Evolutionary conservation across 2,329 filamentous ascomycete genomes (phyloP), one percentile per base, ranked within the genome.

Genomic region (Hirsutella rhossiliensis): DNA sequence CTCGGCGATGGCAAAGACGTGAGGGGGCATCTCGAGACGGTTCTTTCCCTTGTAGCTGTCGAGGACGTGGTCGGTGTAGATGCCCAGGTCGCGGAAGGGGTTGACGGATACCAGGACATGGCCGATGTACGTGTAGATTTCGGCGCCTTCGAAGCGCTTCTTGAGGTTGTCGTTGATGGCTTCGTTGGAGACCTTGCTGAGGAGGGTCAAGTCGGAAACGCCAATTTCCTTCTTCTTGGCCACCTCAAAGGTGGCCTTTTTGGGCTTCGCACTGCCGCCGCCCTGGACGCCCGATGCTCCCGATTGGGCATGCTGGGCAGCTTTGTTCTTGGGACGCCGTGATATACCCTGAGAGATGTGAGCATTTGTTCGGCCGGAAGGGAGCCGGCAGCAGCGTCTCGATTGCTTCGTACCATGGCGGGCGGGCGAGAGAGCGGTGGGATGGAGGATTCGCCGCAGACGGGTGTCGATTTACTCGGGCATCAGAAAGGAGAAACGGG

Each of bases 61-160:
- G 58, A 98, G 78, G 46, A 97, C 88, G 58, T 83, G 71, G 54
- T 97, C 90, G 63, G 90, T 97, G 68, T 98, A 98, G 68, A 98
- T 97, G 45, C 92, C 92, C 70, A 95, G 75, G 61, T 98, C 92
- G 61, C 87, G 82, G 66, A 98, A 98, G 31, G 92, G 92, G 66
- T 98, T 98, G 64, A 98, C 92, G 34, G 92, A 97, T 55, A 98
- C 92, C 75, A 98, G 67, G 66, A 98, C 92, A 83, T 97, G 90
- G 69, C 92, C 92, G 63, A 98, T 98, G 66, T 98, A 98, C 60
- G 92, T 98, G 71, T 98, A 98, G 63, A 98, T 98, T 68, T 98
- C 90, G 64, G 76, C 83, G 73, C 90, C 89, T 62, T 97, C 87
- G 66, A 98, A 98, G 49, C 92, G 82, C 72, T 97, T 94, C 75